phyloP scores from a whole-genome alignment of 73 alveolate species.

The Effrenium voratum region DNA sequence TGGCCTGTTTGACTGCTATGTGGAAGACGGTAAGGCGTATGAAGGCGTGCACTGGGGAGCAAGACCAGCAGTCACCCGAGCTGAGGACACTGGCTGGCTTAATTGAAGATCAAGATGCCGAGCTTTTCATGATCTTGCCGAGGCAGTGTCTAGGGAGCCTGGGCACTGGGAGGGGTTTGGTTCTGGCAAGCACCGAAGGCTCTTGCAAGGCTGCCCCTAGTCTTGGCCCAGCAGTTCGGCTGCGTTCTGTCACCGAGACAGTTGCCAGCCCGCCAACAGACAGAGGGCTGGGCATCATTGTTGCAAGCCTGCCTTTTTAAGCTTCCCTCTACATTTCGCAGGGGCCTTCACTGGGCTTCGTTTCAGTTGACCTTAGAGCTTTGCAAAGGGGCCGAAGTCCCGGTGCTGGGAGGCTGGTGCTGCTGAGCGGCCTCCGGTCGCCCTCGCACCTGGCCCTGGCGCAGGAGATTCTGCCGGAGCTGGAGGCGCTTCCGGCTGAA shows the following conservation, averaged over 20 bases:
- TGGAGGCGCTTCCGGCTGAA: background rate
- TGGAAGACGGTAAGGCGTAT: background rate
- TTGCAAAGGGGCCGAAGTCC: background rate
- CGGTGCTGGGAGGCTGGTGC: background rate
- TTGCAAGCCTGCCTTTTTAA: too few relatives aligned
- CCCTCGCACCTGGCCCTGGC: background rate
- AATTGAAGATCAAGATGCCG: background rate
- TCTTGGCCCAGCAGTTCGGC: too few relatives aligned
- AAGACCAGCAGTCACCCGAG: too few relatives aligned
- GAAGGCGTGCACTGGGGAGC: background rate
- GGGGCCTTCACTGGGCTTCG: too few relatives aligned
- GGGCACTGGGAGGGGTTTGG: too few relatives aligned
- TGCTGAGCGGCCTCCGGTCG: background rate
- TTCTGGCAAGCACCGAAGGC: too few relatives aligned
- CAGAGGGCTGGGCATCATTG: too few relatives aligned
- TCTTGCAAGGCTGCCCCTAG: too few relatives aligned
- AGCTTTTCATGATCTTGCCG: slow-evolving; percentile 5
- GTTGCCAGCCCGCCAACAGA: too few relatives aligned
- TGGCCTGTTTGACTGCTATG: background rate
- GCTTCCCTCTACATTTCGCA: too few relatives aligned
- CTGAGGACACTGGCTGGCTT: background rate
- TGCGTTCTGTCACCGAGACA: too few relatives aligned
- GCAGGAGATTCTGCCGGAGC: background rate
- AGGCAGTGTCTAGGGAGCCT: background rate
- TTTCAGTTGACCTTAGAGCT: background rate